phyloP scores from a whole-genome alignment of 73 alveolate species.

The Symbiodinium natans region DNA sequence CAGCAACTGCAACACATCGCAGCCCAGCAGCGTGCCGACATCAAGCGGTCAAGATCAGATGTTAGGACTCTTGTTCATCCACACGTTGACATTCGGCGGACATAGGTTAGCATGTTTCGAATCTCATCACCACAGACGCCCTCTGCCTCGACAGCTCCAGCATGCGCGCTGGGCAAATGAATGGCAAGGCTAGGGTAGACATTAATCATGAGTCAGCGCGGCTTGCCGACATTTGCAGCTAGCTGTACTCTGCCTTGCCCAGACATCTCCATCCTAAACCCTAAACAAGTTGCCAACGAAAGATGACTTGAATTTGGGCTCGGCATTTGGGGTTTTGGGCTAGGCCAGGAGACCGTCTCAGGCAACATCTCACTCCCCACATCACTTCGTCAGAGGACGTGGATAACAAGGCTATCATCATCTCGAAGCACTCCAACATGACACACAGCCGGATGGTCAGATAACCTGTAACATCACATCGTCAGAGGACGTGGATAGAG shows the following conservation, averaged over 20 bases:
- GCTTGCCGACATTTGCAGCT: too few species aligned
- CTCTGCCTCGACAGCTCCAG: too few species aligned
- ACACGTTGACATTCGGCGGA: not conserved
- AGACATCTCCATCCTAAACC: too few species aligned
- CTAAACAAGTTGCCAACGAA: too few species aligned
- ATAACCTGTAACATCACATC: not conserved
- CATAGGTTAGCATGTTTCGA: constrained; percentile 10
- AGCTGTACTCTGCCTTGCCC: too few species aligned
- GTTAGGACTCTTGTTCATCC: not conserved
- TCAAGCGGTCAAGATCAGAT: not conserved
- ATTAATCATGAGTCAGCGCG: too few species aligned
- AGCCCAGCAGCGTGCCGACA: not conserved
- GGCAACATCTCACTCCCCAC: not conserved
- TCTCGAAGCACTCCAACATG: not conserved
- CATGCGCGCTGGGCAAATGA: too few species aligned
- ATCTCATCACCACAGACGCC: not conserved
- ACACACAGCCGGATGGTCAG: not conserved
- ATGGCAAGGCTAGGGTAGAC: too few species aligned
- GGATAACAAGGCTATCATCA: not conserved
- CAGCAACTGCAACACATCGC: too few species aligned
- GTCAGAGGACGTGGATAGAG: not conserved
- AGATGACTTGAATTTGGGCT: too few species aligned
- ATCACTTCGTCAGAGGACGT: not conserved
- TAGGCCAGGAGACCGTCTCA: too few species aligned
- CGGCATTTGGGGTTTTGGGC: too few species aligned